Evolutionary conservation across 768 basidiomycete species (phyloP).

Genomic region (Rubroboletus pulcherrimus): DNA sequence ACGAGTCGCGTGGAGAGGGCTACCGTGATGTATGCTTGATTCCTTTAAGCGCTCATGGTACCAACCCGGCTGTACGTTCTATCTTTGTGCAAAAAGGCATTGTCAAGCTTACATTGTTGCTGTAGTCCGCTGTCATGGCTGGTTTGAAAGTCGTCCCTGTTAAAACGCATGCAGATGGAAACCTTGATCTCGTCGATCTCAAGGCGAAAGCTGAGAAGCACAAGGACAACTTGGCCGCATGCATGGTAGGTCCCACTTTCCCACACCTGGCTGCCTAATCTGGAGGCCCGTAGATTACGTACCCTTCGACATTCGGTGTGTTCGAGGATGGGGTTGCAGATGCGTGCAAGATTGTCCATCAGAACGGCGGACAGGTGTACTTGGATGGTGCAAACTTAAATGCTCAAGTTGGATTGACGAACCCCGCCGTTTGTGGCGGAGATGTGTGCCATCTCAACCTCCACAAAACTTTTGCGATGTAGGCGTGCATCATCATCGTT

Average conservation of each 20-base stretch:
- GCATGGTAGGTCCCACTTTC: slow-evolving; percentile 64
- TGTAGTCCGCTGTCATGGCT: slow-evolving; percentile 92
- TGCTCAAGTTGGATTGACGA: slow-evolving; percentile 89
- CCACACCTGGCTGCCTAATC: slow-evolving; percentile 9
- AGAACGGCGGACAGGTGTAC: slow-evolving; percentile 96
- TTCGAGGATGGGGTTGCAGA: slow-evolving; percentile 89
- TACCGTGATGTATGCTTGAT: slow-evolving; percentile 91
- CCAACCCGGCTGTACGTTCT: slow-evolving; percentile 85
- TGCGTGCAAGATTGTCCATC: slow-evolving; percentile 91
- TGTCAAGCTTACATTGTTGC: slow-evolving; percentile 13
- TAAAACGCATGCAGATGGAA: slow-evolving; percentile 84
- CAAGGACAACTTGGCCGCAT: slow-evolving; percentile 88
- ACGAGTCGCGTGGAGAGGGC: slow-evolving; percentile 80
- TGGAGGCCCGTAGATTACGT: slow-evolving; percentile 66
- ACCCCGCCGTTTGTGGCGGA: slow-evolving; percentile 91
- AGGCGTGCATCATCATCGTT: slow-evolving; percentile 23
- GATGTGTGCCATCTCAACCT: slow-evolving; percentile 98
- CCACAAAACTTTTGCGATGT: slow-evolving; percentile 98
- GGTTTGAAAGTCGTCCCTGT: slow-evolving; percentile 96
- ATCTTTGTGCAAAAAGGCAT: neutral
- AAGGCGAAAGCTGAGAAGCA: slow-evolving; percentile 84
- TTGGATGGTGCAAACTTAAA: slow-evolving; percentile 94
- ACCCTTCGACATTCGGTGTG: slow-evolving; percentile 96
- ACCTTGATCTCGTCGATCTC: slow-evolving; percentile 84
- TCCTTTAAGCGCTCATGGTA: slow-evolving; percentile 95